These are phyloP conservation scores for Aurantiochytrium sp. DNA, from an alignment of 108 stramenopile species.

Conservation along the genomic window DNA sequence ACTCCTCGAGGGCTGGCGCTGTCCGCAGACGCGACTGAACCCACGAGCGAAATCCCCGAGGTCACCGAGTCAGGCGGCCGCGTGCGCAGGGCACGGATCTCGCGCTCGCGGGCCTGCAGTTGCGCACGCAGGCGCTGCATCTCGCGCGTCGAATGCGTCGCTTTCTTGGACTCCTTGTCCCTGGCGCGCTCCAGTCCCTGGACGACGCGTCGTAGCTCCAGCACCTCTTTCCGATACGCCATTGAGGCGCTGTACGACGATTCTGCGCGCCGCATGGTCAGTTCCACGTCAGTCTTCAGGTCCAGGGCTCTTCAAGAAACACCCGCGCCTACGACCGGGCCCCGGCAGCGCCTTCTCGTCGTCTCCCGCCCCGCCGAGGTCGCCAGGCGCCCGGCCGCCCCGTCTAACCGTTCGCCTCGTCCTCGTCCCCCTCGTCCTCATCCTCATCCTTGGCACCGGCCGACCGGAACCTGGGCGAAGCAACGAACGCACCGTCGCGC, in stretches of 20 bases:
- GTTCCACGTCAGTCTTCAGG: background rate
- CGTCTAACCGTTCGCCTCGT: background rate
- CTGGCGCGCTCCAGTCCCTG: background rate
- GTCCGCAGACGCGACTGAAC: background rate
- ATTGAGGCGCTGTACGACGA: background rate
- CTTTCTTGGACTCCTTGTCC: background rate
- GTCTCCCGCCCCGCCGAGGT: too few relatives aligned
- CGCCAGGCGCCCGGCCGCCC: too few relatives aligned
- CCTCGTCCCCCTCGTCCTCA: background rate
- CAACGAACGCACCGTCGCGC: background rate
- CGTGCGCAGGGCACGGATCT: background rate
- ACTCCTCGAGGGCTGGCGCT: background rate
- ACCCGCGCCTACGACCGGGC: background rate
- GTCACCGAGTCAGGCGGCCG: background rate
- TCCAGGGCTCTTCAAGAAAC: background rate
- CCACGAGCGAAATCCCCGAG: background rate
- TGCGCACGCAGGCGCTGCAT: background rate
- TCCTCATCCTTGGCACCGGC: background rate
- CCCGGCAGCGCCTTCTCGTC: too few relatives aligned
- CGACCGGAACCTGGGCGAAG: background rate
- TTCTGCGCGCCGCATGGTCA: background rate
- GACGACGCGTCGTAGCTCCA: background rate
- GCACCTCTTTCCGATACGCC: background rate
- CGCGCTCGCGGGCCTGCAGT: background rate
- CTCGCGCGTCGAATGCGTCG: background rate